A percentile compares a stretch with the other conserved stretches of the same genome.
Conservation (phyloP, 805 yeast species). For the Candida nemodendra region DNA sequence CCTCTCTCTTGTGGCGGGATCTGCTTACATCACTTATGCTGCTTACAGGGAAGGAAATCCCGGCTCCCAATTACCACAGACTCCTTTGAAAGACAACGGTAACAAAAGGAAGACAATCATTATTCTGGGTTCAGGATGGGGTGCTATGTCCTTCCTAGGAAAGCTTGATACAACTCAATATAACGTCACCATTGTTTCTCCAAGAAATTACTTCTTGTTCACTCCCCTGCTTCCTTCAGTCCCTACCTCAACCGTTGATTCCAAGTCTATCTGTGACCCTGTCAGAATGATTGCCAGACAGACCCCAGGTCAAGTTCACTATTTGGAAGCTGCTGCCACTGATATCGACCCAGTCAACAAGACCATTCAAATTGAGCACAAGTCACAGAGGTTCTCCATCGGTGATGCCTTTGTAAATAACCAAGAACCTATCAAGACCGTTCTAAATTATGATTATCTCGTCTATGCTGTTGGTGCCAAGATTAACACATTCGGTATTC, state of each 20-base stretch:
- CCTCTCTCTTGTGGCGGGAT: conserved; percentile 46
- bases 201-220: conserved; percentile 91
- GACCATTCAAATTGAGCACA: conserved; percentile 58
- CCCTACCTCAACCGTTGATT: conserved; percentile 88
- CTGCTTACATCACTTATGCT: conserved; percentile 60
- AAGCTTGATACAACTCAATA: conserved; percentile 80
- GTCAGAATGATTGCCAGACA: conserved; percentile 78
- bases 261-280: conserved; percentile 90
- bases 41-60: conserved; percentile 64
- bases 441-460: conserved; percentile 70
- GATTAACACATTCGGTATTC: conserved; percentile 89
- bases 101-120: conserved; percentile 69
- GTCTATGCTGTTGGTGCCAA: conserved; percentile 93
- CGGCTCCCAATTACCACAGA: conserved; percentile 55
- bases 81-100: conserved; percentile 44
- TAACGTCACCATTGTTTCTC: conserved; percentile 86
- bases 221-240: conserved; percentile 94
- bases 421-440: conserved; percentile 42
- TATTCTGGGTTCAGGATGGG: conserved; percentile 91
- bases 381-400: conserved; percentile 47
- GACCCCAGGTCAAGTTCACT: conserved; percentile 69
- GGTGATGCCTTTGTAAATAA: conserved; percentile 50
- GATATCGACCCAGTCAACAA: conserved; percentile 74
- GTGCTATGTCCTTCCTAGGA: conserved; percentile 79
- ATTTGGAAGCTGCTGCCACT: conserved; percentile 88